Conservation (phyloP, 2,329 filamentous ascomycete genomes). For the Scleromitrula shiraiana region DNA sequence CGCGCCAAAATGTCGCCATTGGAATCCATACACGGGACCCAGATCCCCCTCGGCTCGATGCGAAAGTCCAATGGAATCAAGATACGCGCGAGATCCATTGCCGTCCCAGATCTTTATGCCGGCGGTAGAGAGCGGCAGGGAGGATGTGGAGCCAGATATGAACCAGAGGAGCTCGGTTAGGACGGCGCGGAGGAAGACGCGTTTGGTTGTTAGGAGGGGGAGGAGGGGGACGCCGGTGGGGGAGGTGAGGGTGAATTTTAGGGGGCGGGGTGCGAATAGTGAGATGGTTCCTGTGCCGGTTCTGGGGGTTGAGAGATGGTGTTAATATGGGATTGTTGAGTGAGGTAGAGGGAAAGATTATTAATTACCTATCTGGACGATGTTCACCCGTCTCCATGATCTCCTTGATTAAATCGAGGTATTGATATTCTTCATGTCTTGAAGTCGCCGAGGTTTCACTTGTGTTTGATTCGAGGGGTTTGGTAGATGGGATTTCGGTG, state of each 20-base stretch:
- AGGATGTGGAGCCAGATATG: constrained; percentile 75
- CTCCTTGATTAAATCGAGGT: constrained; percentile 78
- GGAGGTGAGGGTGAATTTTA: constrained; percentile 77
- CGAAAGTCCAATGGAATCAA: constrained; percentile 74
- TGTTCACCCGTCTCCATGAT: constrained; percentile 80
- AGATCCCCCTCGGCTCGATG: constrained; percentile 84
- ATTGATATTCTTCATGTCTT: constrained; percentile 83
- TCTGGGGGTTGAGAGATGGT: constrained; percentile 34
- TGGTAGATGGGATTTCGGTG: background rate
- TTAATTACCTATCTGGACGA: constrained; percentile 68
- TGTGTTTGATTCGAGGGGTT: background rate
- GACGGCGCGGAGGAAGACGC: constrained; percentile 86
- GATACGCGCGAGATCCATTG: constrained; percentile 83
- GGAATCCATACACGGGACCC: constrained; percentile 94
- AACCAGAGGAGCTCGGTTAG: constrained; percentile 96
- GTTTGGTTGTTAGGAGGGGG: constrained; percentile 93
- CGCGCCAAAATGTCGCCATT: constrained; percentile 97
- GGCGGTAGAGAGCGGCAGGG: constrained; percentile 62
- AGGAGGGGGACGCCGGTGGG: constrained; percentile 55
- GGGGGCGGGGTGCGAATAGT: constrained; percentile 76
- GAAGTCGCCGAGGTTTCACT: too few relatives aligned
- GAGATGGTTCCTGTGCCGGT: constrained; percentile 91
- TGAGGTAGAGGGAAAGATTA: too few relatives aligned
- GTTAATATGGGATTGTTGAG: constrained; percentile 15
- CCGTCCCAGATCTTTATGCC: constrained; percentile 98